Base-by-base conservation (phyloP, 2,329 filamentous ascomycete species). In the Xylaria sp. region DNA sequence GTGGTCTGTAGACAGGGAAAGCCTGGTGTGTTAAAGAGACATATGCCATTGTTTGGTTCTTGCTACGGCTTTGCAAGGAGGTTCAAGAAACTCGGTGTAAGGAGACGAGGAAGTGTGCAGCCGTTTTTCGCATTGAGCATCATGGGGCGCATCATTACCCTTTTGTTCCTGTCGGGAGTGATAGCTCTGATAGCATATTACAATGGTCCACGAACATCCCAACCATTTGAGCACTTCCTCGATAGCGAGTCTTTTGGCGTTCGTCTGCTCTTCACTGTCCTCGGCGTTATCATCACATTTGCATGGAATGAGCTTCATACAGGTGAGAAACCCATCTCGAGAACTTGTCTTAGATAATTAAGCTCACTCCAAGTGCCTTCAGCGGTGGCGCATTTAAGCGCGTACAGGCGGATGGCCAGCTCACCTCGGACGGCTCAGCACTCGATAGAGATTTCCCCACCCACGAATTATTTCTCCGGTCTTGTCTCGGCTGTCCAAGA, bases 401-500 rank as follows among this genome's bases (percentile, higher is more conserved):
- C 83, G 1, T 85, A 81, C 69, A 77, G 79, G 23, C 77, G 80
- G 58, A 82, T 85, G 75, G 75, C 78, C 1, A 77, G 72, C 8
- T 77, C 82, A 52, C 80, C 79, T 71, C 74, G 75, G 4, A 75
- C 81, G 9, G 71, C 76, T 25, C 76, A 80, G 34, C 82, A 80
- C 4, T 80, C 85, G 39, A 78, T 86, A 12, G 65, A 56, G 54
- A 74, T 83, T 10, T 78, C 81, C 0, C 78, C 79, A 0, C 79
- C 79, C 7, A 81, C 82, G 0, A 84, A 85, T 65, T 80, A 80
- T 6, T 81, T 85, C 46, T 82, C 80, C 0, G 83, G 82, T 1
- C 70, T 86, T 71, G 77, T 78, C 70, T 75, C 78, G 6, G 80
- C 80, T 10, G 58, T 81, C 20, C 70, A 73, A 20, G 59, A 69